These are phyloP conservation scores for Eutrema japonicum DNA, from an alignment of 345 rosid species.

Conservation along the genomic window DNA sequence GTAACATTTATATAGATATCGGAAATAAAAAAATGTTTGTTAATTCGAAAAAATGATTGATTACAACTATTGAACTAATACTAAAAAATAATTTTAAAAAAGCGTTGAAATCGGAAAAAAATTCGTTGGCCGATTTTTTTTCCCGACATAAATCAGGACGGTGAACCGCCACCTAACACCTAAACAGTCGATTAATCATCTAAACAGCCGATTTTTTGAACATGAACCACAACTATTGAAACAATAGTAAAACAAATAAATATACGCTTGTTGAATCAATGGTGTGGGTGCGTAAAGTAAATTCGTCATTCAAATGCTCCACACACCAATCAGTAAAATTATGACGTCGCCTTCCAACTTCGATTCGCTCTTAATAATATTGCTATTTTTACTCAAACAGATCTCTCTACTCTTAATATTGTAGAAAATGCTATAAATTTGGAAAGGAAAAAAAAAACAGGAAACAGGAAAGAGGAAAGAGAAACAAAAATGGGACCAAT, in stretches of 20 bases:
- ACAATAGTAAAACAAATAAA: neutral
- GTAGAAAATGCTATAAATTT: constrained; percentile 22
- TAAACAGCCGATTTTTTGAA: too few relatives aligned
- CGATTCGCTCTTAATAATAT: constrained; percentile 16
- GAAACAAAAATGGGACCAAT: constrained; percentile 17
- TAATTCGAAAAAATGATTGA: neutral
- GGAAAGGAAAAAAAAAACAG: neutral
- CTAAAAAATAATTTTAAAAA: neutral
- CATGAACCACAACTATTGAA: neutral
- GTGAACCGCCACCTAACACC: too few relatives aligned
- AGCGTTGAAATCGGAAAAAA: too few relatives aligned
- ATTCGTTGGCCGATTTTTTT: too few relatives aligned
- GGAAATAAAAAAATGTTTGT: neutral
- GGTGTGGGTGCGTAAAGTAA: neutral
- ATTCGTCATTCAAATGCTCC: constrained; percentile 10
- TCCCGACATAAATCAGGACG: too few relatives aligned
- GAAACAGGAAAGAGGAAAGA: neutral
- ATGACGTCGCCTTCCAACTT: constrained; percentile 27
- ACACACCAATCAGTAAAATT: constrained; percentile 16
- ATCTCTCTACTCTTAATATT: constrained; percentile 17
- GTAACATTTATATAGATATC: neutral
- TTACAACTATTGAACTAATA: neutral
- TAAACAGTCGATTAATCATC: too few relatives aligned
- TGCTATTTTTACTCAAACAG: constrained; percentile 27
- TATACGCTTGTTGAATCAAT: neutral